Evolutionary conservation across 1,284 basidiomycete genomes (phyloP), one percentile per base, ranked within the genome.

Genomic region (Cryptococcus hybrid): DNA sequence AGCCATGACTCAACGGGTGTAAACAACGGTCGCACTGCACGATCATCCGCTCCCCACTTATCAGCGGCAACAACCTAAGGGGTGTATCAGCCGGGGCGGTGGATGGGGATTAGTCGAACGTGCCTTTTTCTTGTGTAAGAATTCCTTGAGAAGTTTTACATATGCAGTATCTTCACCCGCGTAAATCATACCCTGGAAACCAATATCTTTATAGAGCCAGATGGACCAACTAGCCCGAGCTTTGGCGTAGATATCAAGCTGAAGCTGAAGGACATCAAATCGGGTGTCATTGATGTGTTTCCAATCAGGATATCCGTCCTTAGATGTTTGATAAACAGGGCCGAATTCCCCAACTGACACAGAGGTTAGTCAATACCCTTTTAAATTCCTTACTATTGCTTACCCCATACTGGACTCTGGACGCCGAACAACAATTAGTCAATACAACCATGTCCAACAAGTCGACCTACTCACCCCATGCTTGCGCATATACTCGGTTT

Each of bases 131-230:
- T 60, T 59, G 46, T 63, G 54, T 11, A 60, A 46, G 46, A 62
- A 61, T 12, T 64, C 61, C 56, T 60, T 55, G 36, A 72, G 52
- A 8, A 72, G 55, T 51, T 64, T 61, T 57, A 67, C 55, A 46
- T 89, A 90, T 0, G 86, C 80, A n/a, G 87, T 87, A 12, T 84
- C 81, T 46, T 79, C 81, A 15, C 84, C 83, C 58, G 86, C 82
- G 67, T 88, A 83, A 30, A 88, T 63, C 87, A 91, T 89, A 44
- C 89, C 79, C 72, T 90, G 88, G 80, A 88, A 90, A 2, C 89
- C 88, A 58, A 90, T 88, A 71, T 90, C 77, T 67, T 90, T 91
- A 81, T 89, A 91, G 13, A 89, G 74, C 89, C 89, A 90, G 72
- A 91, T 90, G 0, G 86, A 86, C 88, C 88, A 90, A 66, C 84